Percentiles rank a stretch among this genome's conserved stretches.
These are phyloP conservation scores for Globisporangium emineosum DNA, from an alignment of 352 stramenopile genomes.

Conservation along the genomic window DNA sequence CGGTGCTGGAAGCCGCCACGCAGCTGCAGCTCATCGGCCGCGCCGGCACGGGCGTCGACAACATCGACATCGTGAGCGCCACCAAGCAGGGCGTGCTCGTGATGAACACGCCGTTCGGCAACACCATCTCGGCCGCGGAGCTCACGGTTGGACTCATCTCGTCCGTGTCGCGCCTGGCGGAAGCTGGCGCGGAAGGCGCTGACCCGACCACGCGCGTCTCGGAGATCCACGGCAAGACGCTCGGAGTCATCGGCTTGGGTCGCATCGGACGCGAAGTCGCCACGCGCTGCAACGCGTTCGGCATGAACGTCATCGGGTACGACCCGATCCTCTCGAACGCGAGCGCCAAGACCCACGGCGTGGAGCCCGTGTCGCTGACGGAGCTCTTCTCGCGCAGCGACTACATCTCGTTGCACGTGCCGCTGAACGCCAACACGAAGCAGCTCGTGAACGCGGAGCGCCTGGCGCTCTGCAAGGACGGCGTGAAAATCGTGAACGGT, in stretches of 20 bases:
- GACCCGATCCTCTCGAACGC: constrained; percentile 90
- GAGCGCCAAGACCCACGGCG: constrained; percentile 68
- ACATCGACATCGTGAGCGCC: constrained; percentile 91
- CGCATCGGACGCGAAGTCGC: constrained; percentile 93
- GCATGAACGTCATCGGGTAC: constrained; percentile 94
- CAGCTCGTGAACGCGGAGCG: constrained; percentile 85
- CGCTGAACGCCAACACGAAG: constrained; percentile 93
- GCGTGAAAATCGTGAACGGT: constrained; percentile 93
- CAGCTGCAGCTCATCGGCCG: constrained; percentile 84
- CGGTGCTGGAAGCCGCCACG: constrained; percentile 58
- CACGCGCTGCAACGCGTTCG: constrained; percentile 89
- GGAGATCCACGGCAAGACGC: constrained; percentile 88
- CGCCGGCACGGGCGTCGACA: constrained; percentile 91
- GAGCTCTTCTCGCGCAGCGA: constrained; percentile 91
- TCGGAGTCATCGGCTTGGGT: constrained; percentile 93
- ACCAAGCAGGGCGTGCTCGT: constrained; percentile 93
- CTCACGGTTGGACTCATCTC: constrained; percentile 92
- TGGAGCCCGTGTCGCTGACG: constrained; percentile 82
- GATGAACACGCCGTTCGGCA: constrained; percentile 95
- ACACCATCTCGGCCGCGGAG: constrained; percentile 95
- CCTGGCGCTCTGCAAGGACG: constrained; percentile 89
- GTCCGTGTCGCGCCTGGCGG: constrained; percentile 43
- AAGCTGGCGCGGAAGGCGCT: neutral
- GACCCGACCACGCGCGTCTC: constrained; percentile 36
- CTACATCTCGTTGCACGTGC: constrained; percentile 96